Evolutionary conservation across 2,329 filamentous ascomycete species (phyloP), one percentile per base, ranked within the genome.

Genomic region (Trichoderma oligosporum): DNA sequence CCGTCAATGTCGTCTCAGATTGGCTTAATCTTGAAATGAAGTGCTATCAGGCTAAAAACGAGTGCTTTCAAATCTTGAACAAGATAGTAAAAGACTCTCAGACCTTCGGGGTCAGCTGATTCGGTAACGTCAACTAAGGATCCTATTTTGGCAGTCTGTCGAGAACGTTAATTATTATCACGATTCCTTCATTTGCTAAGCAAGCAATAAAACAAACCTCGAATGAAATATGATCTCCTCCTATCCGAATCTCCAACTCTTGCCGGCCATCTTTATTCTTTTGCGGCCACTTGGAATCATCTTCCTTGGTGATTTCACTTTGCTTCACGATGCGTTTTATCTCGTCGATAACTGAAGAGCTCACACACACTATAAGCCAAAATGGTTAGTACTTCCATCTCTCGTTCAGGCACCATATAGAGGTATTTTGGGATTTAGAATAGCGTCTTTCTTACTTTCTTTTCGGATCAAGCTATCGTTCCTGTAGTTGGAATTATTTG

Each of bases 221-320:
- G 64, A 99, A 99, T 1, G 91, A 95, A 65, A 99, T 97, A 72
- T 97, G 93, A 62, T 99, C 94, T 67, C 88, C 94, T 39, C 93
- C 94, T 56, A 99, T 72, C 47, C 92, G 83, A 59, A 99, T 97
- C 74, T 99, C 94, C 46, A 99, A 80, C 76, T 99, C 94, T 72
- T 99, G 94, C 62, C 93, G 85, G 33, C 94, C 94, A 67, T 99
- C 94, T 76, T 97, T 97, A 78, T 99, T 99, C 83, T 97, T 99
- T 73, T 95, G 91, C 0, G 94, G 94, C 94, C 94, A 99, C 72
- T 97, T 97, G 24, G 86, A 89, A 72, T 99, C 94, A 70, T 99
- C 94, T 85, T 99, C 94, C 78, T 91, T 96, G 64, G 95, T 86
- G 67, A 99, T 97, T 72, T 99, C 94, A 75, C 91, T 97, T 33